A percentile compares a stretch with the other conserved stretches of the same genome.
Conservation (phyloP, 2,329 filamentous ascomycete species). For the Trichoderma koningii region DNA sequence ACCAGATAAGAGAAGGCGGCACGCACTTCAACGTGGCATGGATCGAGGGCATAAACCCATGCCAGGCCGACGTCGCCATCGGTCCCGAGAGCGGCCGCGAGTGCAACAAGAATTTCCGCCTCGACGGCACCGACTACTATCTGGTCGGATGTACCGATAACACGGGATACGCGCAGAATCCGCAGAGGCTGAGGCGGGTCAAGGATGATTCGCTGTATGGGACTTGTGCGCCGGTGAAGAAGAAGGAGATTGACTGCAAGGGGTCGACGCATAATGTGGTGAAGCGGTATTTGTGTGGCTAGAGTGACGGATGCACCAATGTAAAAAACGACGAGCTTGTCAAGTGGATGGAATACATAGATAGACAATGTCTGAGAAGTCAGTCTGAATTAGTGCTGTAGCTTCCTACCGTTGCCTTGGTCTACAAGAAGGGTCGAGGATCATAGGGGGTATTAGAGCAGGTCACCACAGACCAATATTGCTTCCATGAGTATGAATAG, state of each 20-base stretch:
- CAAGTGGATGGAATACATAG: neutral
- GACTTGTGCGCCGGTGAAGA: neutral
- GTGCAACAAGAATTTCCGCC: conserved; percentile 5
- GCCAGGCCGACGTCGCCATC: neutral
- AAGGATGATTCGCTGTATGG: conserved; percentile 8
- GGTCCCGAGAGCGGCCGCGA: neutral
- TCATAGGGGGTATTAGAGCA: too few relatives aligned
- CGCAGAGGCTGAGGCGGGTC: conserved; percentile 4
- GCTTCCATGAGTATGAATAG: too few relatives aligned
- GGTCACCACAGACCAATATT: too few relatives aligned
- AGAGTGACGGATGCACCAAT: too few relatives aligned
- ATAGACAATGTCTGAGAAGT: too few relatives aligned
- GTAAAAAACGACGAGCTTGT: too few relatives aligned
- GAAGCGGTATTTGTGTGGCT: conserved; percentile 1
- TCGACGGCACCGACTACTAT: conserved; percentile 5
- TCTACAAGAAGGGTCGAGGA: too few relatives aligned
- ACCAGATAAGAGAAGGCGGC: neutral
- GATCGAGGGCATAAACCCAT: conserved; percentile 6
- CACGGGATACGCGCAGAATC: neutral
- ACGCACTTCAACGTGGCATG: conserved; percentile 14
- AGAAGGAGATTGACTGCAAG: conserved; percentile 1
- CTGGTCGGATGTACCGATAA: conserved; percentile 3
- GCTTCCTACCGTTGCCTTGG: too few relatives aligned
- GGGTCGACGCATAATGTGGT: neutral
- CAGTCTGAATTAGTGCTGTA: too few relatives aligned